phyloP scores from a whole-genome alignment of 495 filamentous ascomycete species.

The Aeminium ludgeri region DNA sequence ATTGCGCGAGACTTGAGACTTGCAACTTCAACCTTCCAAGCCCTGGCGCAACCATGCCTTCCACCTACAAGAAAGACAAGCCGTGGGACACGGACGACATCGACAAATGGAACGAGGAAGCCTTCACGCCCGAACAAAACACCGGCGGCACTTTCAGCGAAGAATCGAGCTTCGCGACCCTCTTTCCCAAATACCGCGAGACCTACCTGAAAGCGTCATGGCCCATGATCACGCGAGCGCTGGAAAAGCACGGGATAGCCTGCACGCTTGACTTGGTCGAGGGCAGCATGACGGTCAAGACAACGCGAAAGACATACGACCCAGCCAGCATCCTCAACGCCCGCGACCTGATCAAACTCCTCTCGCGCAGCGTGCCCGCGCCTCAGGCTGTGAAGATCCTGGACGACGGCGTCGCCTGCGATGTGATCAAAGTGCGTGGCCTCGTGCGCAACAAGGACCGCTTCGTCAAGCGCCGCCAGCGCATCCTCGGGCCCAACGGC shows the following conservation, averaged over 20 bases:
- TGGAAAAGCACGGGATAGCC: constrained; percentile 67
- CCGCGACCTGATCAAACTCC: constrained; percentile 80
- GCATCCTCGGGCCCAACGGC: constrained; percentile 72
- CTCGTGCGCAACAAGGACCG: constrained; percentile 89
- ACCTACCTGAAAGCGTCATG: constrained; percentile 82
- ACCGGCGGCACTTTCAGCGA: constrained; percentile 70
- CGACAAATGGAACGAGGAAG: constrained; percentile 89
- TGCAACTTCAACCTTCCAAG: neutral
- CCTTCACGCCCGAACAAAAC: constrained; percentile 77
- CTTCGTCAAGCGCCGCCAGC: constrained; percentile 88
- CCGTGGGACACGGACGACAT: constrained; percentile 97
- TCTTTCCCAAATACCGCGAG: constrained; percentile 98
- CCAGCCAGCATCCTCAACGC: constrained; percentile 90
- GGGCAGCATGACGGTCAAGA: constrained; percentile 89
- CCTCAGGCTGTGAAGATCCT: constrained; percentile 88
- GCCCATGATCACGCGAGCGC: constrained; percentile 61
- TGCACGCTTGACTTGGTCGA: constrained; percentile 89
- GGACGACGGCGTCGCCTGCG: constrained; percentile 73
- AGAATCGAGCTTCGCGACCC: constrained; percentile 76
- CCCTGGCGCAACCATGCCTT: constrained; percentile 49
- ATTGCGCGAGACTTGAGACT: no score
- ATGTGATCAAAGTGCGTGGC: constrained; percentile 87
- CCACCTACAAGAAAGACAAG: constrained; percentile 85
- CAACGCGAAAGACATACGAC: constrained; percentile 87
- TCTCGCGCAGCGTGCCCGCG: constrained; percentile 81